Base-by-base conservation (phyloP, 352 stramenopile genomes). In the Globisporangium takayamanum region DNA sequence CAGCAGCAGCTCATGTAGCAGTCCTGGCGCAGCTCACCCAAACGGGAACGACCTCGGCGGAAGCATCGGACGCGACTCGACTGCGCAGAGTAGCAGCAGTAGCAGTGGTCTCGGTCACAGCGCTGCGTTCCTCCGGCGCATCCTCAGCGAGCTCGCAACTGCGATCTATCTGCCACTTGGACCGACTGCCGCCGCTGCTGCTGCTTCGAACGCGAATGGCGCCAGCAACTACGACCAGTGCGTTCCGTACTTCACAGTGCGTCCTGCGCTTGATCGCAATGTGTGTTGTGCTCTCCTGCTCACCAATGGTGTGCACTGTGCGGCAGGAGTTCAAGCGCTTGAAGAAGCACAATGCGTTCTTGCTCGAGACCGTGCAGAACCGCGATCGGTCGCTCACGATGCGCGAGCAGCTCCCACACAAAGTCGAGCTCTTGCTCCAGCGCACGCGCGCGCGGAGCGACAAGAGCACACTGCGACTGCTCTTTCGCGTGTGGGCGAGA, bases 311-410 rank as follows among this genome's bases (percentile, higher is more conserved):
- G 45, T 25, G 48, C 47, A 48, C 26, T n/a, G 26, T 10, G 22
- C 57, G 3, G 10, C 28, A 87, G 77, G 83, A 92, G 57, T 83
- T 80, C 59, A 82, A 83, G 52, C 73, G 80, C 49, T 66, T 90
- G 41, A 57, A 62, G 3, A 72, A 66, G 7, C 74, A 84, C 55
- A 74, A 73, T 28, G 67, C 80, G 67, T 60, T 72, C 18, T 62
- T 88, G 1, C 62, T 87, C 37, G 69, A 77, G 20, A 77, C 70
- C 0, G 67, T 89, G 16, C 67, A 76, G 37, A 80, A 78, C 12
- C 68, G 75, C n/a, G 80, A 88, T 12, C 74, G 70, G 20, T 67
- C 50, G 15, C 65, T 73, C 10, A 65, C 66, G 7, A 61, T 67
- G n/a, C 74, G 75, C 25, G 63, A 79, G 37, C 69, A 75, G 12